Percentiles rank a stretch among this genome's conserved stretches.
Evolutionary conservation across 768 basidiomycete species (phyloP).

Genomic region (Rubroboletus satanas): DNA sequence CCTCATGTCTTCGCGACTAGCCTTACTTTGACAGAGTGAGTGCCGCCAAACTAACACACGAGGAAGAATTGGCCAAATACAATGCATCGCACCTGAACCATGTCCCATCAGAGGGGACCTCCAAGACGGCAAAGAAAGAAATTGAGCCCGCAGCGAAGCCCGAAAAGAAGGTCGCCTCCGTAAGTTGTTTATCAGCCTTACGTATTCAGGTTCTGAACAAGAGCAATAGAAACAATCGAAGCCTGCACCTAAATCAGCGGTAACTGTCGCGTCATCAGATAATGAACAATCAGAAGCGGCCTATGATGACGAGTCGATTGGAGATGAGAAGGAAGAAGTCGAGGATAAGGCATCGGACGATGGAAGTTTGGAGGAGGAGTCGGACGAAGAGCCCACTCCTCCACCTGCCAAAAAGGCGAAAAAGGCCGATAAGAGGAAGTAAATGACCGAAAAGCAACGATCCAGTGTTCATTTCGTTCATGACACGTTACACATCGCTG

Average conservation of each 20-base stretch:
- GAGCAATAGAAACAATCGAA: conserved; percentile 24
- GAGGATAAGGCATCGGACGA: conserved; percentile 23
- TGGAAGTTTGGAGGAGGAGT: conserved; percentile 24
- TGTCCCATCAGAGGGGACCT: conserved; percentile 43
- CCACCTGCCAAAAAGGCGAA: conserved; percentile 30
- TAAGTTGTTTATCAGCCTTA: conserved; percentile 14
- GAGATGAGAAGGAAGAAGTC: conserved; percentile 22
- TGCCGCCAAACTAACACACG: conserved; percentile 61
- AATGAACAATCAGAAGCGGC: conserved; percentile 31
- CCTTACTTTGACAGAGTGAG: conserved; percentile 41
- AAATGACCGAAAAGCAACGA: conserved; percentile 3
- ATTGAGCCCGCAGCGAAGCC: conserved; percentile 28
- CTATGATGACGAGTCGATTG: conserved; percentile 23
- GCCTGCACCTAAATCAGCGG: conserved; percentile 22
- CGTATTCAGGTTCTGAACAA: conserved; percentile 14
- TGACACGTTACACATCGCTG: neutral
- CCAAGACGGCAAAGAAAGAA: conserved; percentile 28
- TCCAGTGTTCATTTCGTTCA: conserved; percentile 8
- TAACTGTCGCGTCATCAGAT: conserved; percentile 25
- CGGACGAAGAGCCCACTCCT: conserved; percentile 26
- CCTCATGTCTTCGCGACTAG: conserved; percentile 12
- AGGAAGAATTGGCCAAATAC: conserved; percentile 60
- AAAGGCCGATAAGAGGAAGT: conserved; percentile 28
- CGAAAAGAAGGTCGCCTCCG: conserved; percentile 24
- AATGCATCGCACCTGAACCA: conserved; percentile 52